Evolutionary conservation across 139 green algal genomes (phyloP).

Genomic region (Chlamydomonas eustigma): DNA sequence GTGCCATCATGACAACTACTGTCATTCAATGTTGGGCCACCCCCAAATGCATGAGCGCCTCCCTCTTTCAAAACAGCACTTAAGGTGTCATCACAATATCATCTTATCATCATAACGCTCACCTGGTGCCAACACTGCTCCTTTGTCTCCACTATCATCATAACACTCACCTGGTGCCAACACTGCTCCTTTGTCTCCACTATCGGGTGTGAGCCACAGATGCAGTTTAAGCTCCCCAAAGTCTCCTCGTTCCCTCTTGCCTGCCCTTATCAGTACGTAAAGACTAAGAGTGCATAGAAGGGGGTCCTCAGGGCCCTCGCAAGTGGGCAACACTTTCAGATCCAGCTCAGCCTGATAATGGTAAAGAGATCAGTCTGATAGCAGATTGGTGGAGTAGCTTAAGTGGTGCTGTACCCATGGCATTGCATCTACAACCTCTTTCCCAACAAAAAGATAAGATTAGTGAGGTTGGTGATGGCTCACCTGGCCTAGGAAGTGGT

Average conservation of each 20-base stretch:
- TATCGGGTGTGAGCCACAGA: background rate
- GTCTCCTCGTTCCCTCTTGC: background rate
- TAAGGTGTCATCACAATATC: background rate
- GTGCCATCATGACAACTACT: background rate
- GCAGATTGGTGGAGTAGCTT: background rate
- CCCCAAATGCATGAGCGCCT: background rate
- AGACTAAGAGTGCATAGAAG: background rate
- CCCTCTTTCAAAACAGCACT: background rate
- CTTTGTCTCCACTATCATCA: background rate
- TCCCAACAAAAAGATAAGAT: too few species aligned
- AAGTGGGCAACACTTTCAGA: background rate
- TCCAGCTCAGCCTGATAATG: constrained; percentile 3
- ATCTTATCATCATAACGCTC: background rate
- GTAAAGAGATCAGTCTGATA: too few species aligned
- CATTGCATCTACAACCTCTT: too few species aligned
- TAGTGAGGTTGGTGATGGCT: too few species aligned
- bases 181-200: background rate
- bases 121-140: background rate
- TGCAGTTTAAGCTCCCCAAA: background rate
- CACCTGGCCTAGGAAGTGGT: background rate
- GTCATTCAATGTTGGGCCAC: background rate
- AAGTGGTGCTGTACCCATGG: background rate
- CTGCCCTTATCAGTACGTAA: background rate
- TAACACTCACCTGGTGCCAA: background rate
- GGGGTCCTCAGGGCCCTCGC: too few species aligned